Conservation (phyloP, 2,329 filamentous ascomycete genomes). For the Exophiala dermatitidis region DNA sequence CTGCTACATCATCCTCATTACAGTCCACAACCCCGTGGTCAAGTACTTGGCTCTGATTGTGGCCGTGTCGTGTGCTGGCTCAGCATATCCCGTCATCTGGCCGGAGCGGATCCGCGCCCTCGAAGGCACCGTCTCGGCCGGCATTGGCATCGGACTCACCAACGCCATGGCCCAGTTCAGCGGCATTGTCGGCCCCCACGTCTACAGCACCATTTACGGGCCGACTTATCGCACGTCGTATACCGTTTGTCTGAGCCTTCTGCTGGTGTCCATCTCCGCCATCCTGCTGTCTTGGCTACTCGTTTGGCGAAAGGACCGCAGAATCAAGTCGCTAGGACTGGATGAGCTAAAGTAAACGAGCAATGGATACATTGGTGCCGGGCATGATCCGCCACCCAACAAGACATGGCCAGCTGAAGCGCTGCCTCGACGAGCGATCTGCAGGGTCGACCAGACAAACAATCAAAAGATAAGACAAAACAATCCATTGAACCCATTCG, state of each 20-base stretch:
- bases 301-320: conserved; percentile 3
- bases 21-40: conserved; percentile 12
- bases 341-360: no score
- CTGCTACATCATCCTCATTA: conserved; percentile 21
- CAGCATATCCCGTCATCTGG: conserved; percentile 41
- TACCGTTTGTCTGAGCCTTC: conserved; percentile 33
- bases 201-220: conserved; percentile 38
- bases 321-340: not conserved
- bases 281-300: conserved; percentile 19
- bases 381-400: no score
- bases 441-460: no score
- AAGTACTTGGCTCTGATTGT: conserved; percentile 18
- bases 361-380: no score
- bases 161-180: conserved; percentile 41
- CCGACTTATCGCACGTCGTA: conserved; percentile 36
- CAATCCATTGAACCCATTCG: no score
- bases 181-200: conserved; percentile 38
- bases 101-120: conserved; percentile 39
- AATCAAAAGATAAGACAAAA: no score
- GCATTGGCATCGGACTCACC: conserved; percentile 38
- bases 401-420: no score
- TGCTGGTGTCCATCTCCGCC: conserved; percentile 29
- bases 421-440: no score
- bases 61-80: conserved; percentile 33
- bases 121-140: conserved; percentile 37